Conservation (phyloP, 1,139 yeast species). For the Petasospora rhodanensis region DNA sequence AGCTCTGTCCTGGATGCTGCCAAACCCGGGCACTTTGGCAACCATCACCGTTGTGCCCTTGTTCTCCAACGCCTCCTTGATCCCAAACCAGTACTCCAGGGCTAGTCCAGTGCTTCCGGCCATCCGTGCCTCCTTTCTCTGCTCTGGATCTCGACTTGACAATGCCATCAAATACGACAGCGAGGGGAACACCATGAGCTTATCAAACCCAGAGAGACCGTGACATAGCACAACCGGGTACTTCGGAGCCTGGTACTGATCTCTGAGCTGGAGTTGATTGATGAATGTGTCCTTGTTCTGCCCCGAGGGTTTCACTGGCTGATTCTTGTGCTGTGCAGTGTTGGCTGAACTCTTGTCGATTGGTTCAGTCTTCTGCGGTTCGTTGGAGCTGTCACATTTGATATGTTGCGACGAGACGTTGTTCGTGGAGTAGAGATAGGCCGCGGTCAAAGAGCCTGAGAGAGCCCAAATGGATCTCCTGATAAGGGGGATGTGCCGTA, state of each 20-base stretch:
- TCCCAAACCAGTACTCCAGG: conserved; percentile 80
- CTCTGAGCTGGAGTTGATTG: conserved; percentile 20
- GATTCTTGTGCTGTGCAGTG: too few species aligned
- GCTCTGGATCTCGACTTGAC: too few species aligned
- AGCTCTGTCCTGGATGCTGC: conserved; percentile 69
- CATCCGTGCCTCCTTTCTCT: too few species aligned
- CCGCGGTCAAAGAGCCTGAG: too few species aligned
- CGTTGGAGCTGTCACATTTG: too few species aligned
- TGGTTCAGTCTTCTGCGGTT: too few species aligned
- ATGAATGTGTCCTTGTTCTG: conserved; percentile 14
- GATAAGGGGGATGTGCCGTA: too few species aligned
- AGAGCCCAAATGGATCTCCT: too few species aligned
- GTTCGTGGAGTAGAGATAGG: too few species aligned
- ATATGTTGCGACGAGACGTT: too few species aligned
- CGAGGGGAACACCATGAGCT: conserved; percentile 46
- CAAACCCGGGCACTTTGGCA: conserved; percentile 82
- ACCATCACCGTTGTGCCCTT: conserved; percentile 67
- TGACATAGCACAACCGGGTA: conserved; percentile 77
- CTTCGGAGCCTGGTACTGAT: conserved; percentile 37
- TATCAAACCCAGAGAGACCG: conserved; percentile 80
- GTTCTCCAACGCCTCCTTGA: conserved; percentile 52
- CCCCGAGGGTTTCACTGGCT: conserved; percentile 4
- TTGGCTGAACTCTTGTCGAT: too few species aligned
- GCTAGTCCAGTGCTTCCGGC: conserved; percentile 39
- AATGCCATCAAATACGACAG: conserved; percentile 24